Evolutionary conservation across 768 basidiomycete genomes (phyloP).

Genomic region (Calocera cornea): DNA sequence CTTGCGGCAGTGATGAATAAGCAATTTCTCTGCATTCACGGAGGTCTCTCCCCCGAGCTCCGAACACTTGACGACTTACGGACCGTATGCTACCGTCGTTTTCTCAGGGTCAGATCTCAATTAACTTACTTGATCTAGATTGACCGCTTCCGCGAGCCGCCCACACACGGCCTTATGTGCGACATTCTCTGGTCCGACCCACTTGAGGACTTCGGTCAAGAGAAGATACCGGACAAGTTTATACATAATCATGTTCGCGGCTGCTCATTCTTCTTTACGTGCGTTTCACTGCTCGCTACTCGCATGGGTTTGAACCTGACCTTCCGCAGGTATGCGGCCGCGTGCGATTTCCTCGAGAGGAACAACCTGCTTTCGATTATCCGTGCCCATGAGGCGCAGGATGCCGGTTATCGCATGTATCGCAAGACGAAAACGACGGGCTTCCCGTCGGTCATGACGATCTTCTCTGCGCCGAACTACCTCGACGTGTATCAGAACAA

Average conservation of each 20-base stretch:
- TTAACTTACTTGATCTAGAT: conserved; percentile 37
- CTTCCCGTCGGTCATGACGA: conserved; percentile 99
- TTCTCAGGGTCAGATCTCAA: conserved; percentile 4
- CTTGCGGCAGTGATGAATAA: conserved; percentile 99
- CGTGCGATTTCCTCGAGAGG: conserved; percentile 91
- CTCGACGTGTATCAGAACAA: conserved; percentile 99
- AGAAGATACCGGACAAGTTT: conserved; percentile 82
- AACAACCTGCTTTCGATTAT: conserved; percentile 96
- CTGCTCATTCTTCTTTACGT: conserved; percentile 97
- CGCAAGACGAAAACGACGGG: conserved; percentile 96
- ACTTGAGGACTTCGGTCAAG: conserved; percentile 90
- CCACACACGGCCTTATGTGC: conserved; percentile 94
- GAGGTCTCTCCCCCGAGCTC: conserved; percentile 88
- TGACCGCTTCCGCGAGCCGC: conserved; percentile 96
- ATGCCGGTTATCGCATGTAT: conserved; percentile 98
- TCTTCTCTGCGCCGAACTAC: conserved; percentile 96
- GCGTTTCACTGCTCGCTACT: conserved; percentile 21
- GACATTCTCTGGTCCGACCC: conserved; percentile 99
- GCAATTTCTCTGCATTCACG: conserved; percentile 97
- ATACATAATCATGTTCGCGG: conserved; percentile 94
- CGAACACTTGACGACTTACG: conserved; percentile 92
- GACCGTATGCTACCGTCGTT: conserved; percentile 41
- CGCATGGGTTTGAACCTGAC: not conserved
- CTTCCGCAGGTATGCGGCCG: conserved; percentile 70
- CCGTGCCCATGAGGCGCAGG: conserved; percentile 95